Conservation (phyloP, 2,329 filamentous ascomycete genomes). For the Alternaria novae-zelandiae region DNA sequence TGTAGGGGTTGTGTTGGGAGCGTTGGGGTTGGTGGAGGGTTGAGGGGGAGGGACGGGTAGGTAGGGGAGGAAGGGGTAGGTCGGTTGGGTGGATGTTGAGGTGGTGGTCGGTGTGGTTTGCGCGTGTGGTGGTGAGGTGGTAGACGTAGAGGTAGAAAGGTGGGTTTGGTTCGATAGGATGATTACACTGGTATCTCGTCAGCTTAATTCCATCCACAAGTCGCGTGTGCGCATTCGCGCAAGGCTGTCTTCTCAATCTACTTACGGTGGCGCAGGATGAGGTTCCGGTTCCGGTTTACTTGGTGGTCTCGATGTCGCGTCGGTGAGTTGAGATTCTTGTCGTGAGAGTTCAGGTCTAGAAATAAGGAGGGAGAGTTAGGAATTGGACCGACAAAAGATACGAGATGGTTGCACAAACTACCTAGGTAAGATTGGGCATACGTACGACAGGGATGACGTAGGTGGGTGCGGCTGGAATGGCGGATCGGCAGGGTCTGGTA, state of each 20-base stretch:
- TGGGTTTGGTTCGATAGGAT: constrained; percentile 21
- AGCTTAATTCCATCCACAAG: not conserved
- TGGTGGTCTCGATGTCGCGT: not conserved
- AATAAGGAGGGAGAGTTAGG: not conserved
- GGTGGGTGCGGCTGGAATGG: constrained; percentile 17
- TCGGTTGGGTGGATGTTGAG: not conserved
- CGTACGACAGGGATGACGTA: constrained; percentile 36
- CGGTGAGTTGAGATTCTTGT: not conserved
- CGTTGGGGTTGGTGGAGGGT: not conserved
- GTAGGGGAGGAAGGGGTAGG: not conserved
- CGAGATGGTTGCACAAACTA: not conserved
- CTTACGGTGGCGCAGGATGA: constrained; percentile 26
- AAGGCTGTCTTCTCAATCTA: not conserved
- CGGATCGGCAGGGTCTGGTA: constrained; percentile 25
- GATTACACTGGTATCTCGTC: constrained; percentile 17
- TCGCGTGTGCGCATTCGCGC: not conserved
- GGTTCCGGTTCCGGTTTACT: constrained; percentile 19
- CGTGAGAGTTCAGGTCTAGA: constrained; percentile 1
- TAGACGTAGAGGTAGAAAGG: not conserved
- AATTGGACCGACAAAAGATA: not conserved
- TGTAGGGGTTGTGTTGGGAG: not conserved
- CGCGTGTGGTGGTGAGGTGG: not conserved
- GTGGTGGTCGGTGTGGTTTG: not conserved
- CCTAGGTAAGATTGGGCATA: constrained; percentile 17
- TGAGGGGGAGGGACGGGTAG: not conserved